phyloP scores from a whole-genome alignment of 2,329 filamentous ascomycete species.

The Drechslerella dactyloides region DNA sequence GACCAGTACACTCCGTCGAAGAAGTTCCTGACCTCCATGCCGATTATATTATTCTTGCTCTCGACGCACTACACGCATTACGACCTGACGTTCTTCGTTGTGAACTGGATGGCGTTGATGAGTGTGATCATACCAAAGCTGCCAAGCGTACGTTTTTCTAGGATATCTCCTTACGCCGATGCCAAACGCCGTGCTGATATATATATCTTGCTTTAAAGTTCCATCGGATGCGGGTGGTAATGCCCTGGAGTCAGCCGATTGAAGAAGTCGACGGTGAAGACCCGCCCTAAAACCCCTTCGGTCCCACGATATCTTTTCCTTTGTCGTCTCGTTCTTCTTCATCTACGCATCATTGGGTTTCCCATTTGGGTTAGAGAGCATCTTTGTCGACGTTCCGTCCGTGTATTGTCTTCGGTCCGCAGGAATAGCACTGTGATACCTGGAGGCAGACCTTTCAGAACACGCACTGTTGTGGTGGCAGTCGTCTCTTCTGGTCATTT shows the following conservation, averaged over 20 bases:
- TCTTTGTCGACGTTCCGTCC: conserved; percentile 21
- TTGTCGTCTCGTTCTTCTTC: conserved; percentile 18
- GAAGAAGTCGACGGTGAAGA: conserved; percentile 46
- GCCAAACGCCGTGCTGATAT: background rate
- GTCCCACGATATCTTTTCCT: conserved; percentile 6
- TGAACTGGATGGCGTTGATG: conserved; percentile 92
- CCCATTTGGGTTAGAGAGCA: conserved; percentile 38
- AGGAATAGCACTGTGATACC: conserved; percentile 8
- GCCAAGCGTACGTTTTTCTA: conserved; percentile 73
- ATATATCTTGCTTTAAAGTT: conserved; percentile 17
- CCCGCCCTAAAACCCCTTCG: conserved; percentile 14
- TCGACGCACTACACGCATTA: conserved; percentile 99
- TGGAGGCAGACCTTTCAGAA: background rate
- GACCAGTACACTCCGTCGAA: conserved; percentile 98
- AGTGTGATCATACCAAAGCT: conserved; percentile 95
- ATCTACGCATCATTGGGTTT: conserved; percentile 1
- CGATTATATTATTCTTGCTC: conserved; percentile 89
- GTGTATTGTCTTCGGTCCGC: conserved; percentile 8
- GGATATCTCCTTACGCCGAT: background rate
- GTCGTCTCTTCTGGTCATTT: background rate
- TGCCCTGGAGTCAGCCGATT: conserved; percentile 48
- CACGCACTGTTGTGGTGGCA: background rate
- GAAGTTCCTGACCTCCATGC: conserved; percentile 94
- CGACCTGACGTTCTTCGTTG: conserved; percentile 93
- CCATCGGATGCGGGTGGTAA: conserved; percentile 47